Percentiles rank a stretch among this genome's conserved stretches.
phyloP scores from a whole-genome alignment of 2,329 filamentous ascomycete genomes.

The Botryotinia calthae region DNA sequence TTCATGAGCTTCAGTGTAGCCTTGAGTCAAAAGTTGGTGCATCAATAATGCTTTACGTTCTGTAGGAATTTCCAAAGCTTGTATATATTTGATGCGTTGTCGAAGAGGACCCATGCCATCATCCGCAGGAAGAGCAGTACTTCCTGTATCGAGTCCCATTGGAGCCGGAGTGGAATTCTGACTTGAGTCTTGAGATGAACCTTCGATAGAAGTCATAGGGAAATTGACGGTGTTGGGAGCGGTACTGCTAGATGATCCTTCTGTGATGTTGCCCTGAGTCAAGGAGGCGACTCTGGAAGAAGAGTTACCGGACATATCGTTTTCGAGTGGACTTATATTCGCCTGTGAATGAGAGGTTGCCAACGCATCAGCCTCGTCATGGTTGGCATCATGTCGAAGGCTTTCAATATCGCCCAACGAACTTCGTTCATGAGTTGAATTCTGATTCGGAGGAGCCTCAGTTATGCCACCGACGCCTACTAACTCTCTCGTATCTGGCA shows the following conservation, averaged over 20 bases:
- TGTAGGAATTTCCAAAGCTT: slow-evolving; percentile 56
- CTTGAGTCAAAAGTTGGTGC: slow-evolving; percentile 68
- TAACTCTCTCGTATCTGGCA: background rate
- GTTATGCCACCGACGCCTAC: slow-evolving; percentile 14
- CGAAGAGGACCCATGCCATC: slow-evolving; percentile 73
- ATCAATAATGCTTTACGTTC: slow-evolving; percentile 69
- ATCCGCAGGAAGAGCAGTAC: slow-evolving; percentile 58
- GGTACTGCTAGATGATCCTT: slow-evolving; percentile 23
- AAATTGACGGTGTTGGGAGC: slow-evolving; percentile 13
- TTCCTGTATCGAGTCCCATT: slow-evolving; percentile 27
- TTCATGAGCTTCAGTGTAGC: slow-evolving; percentile 53
- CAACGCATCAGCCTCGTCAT: background rate
- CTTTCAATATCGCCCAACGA: background rate
- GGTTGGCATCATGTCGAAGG: background rate
- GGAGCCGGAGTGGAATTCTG: slow-evolving; percentile 23
- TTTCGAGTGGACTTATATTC: slow-evolving; percentile 27
- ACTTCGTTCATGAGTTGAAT: slow-evolving; percentile 29
- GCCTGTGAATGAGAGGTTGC: slow-evolving; percentile 20
- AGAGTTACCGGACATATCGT: slow-evolving; percentile 34
- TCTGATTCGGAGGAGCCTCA: slow-evolving; percentile 23
- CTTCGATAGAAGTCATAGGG: slow-evolving; percentile 32
- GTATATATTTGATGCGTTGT: slow-evolving; percentile 65
- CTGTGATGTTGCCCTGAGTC: slow-evolving; percentile 30
- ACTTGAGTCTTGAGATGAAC: slow-evolving; percentile 30
- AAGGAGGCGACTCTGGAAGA: slow-evolving; percentile 30